A percentile compares a stretch with the other conserved stretches of the same genome.
Conservation (phyloP, 139 green algal species). For the Ostreobium quekettii region DNA sequence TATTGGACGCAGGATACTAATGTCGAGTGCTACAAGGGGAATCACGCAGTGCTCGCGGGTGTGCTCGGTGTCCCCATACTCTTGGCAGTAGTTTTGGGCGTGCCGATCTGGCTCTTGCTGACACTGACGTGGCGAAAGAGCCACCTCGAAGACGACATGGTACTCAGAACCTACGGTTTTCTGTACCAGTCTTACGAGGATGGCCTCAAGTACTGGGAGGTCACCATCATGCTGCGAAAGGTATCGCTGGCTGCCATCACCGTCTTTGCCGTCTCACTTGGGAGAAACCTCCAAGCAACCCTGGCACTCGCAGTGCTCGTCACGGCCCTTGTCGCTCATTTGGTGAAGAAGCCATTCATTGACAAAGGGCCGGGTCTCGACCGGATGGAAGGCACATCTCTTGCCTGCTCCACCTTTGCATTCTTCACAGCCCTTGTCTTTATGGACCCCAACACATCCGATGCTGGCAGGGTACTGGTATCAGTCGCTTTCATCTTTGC, state of each 20-base stretch:
- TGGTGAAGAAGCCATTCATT: constrained; percentile 7
- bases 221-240: constrained; percentile 5
- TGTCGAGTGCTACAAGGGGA: neutral
- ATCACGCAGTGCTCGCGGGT: neutral
- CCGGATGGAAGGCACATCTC: constrained; percentile 1
- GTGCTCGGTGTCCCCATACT: constrained; percentile 3
- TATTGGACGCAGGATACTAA: constrained; percentile 13
- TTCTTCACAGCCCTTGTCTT: constrained; percentile 15
- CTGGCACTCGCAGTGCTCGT: constrained; percentile 8
- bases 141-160: too few relatives aligned
- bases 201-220: constrained; percentile 8
- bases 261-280: constrained; percentile 15
- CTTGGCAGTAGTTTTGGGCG: neutral
- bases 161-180: constrained; percentile 12
- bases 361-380: constrained; percentile 6
- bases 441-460: constrained; percentile 13
- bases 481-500: too few relatives aligned
- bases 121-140: neutral
- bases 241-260: neutral
- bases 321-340: neutral
- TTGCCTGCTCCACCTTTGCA: constrained; percentile 11
- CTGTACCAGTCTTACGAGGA: constrained; percentile 11
- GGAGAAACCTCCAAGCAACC: constrained; percentile 6
- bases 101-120: neutral
- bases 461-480: constrained; percentile 1